Evolutionary conservation across 179 eudicot genomes (phyloP).

Genomic region (Beta lomatogona): DNA sequence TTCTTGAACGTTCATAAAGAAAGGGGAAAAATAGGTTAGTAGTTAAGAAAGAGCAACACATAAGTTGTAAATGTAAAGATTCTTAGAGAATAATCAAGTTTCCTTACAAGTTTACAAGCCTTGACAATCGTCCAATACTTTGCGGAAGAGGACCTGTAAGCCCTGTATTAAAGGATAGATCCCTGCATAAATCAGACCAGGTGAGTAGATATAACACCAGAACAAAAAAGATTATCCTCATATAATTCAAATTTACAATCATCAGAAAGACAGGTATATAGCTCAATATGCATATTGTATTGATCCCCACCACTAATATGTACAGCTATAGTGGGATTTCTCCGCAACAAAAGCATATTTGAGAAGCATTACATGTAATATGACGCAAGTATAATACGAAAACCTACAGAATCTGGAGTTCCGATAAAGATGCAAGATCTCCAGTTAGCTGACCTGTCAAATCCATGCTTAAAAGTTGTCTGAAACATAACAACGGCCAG

Average conservation of each 20-base stretch:
- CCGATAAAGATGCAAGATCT: slow-evolving; percentile 37
- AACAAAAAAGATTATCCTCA: neutral
- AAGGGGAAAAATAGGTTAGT: neutral
- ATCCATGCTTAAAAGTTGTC: slow-evolving; percentile 39
- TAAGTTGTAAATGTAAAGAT: slow-evolving; percentile 3
- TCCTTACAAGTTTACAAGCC: slow-evolving; percentile 64
- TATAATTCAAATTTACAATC: neutral
- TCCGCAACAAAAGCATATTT: neutral
- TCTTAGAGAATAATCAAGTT: slow-evolving; percentile 1
- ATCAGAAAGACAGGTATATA: neutral
- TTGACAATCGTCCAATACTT: slow-evolving; percentile 52
- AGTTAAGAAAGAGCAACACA: slow-evolving; percentile 10
- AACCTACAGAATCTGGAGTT: slow-evolving; percentile 42
- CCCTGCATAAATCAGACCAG: slow-evolving; percentile 43
- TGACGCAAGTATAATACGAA: neutral
- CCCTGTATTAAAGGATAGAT: slow-evolving; percentile 75
- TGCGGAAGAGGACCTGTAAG: slow-evolving; percentile 68
- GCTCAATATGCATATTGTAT: neutral
- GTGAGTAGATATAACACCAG: neutral
- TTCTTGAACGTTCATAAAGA: slow-evolving; percentile 32
- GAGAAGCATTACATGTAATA: neutral
- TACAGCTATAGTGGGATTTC: neutral
- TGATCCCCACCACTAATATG: neutral
- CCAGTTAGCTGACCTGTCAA: slow-evolving; percentile 41
- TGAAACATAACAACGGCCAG: slow-evolving; percentile 17